A percentile compares a stretch with the other conserved stretches of the same genome.
These are phyloP conservation scores for Carex myosuroides DNA, from an alignment of 176 grass and related monocot species.

Conservation along the genomic window DNA sequence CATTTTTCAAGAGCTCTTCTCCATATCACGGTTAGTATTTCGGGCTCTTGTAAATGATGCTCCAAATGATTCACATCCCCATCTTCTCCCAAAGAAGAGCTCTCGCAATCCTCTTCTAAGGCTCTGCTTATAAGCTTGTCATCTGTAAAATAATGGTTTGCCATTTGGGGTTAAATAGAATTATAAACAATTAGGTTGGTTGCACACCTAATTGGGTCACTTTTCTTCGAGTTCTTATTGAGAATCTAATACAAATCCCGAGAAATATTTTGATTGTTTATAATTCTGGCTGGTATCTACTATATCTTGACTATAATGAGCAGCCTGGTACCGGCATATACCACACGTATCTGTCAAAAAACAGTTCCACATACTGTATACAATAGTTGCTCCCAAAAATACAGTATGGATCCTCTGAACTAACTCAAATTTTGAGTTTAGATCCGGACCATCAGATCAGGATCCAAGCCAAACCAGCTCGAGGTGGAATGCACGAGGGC, in stretches of 20 bases:
- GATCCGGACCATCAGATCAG: no score
- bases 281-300: not conserved
- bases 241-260: not conserved
- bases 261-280: not conserved
- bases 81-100: constrained; percentile 44
- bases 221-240: not conserved
- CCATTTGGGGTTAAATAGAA: not conserved
- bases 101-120: constrained; percentile 46
- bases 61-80: constrained; percentile 39
- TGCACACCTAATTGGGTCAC: not conserved
- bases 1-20: constrained; percentile 75
- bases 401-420: no score
- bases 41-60: constrained; percentile 55
- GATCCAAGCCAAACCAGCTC: no score
- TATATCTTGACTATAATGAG: not conserved
- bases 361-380: not conserved
- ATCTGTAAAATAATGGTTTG: constrained; percentile 34
- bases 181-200: not conserved
- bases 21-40: constrained; percentile 69
- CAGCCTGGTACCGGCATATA: not conserved
- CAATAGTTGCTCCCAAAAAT: not conserved
- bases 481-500: no score
- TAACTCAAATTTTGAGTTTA: no score
- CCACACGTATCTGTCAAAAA: not conserved
- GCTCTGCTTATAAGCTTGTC: constrained; percentile 30